Conservation (phyloP, 2,329 filamentous ascomycete genomes). For the Talaromyces islandicus region DNA sequence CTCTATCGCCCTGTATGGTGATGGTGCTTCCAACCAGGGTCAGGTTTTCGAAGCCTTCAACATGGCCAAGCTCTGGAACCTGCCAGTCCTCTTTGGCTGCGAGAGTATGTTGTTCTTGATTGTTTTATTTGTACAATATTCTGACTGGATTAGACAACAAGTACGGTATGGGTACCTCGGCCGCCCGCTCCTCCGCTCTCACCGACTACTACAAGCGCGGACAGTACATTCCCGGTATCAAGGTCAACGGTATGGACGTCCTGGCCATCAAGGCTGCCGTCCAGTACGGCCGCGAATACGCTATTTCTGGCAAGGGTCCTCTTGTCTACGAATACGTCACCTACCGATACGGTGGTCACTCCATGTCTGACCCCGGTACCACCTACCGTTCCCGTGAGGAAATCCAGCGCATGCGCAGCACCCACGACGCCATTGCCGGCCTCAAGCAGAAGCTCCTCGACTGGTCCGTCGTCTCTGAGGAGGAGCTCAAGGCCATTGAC, state of each 20-base stretch:
- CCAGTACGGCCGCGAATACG: slow-evolving; percentile 87
- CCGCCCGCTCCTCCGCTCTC: slow-evolving; percentile 85
- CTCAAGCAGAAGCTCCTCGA: slow-evolving; percentile 97
- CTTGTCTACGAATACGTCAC: slow-evolving; percentile 98
- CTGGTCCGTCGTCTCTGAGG: slow-evolving; percentile 85
- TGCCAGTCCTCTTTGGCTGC: slow-evolving; percentile 92
- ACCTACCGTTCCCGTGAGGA: slow-evolving; percentile 99
- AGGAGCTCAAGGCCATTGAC: slow-evolving; percentile 93
- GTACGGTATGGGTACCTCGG: slow-evolving; percentile 98
- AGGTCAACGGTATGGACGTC: slow-evolving; percentile 99
- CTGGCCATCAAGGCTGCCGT: slow-evolving; percentile 96
- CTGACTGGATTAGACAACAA: slow-evolving; percentile 74
- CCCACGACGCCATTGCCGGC: slow-evolving; percentile 95
- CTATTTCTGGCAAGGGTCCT: slow-evolving; percentile 75
- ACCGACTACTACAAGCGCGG: slow-evolving; percentile 99
- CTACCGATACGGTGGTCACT: slow-evolving; percentile 98
- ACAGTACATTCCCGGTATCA: slow-evolving; percentile 98
- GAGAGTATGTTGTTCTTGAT: slow-evolving; percentile 66
- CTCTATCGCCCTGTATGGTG: slow-evolving; percentile 87
- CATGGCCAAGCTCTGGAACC: slow-evolving; percentile 99
- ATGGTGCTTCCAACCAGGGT: slow-evolving; percentile 97
- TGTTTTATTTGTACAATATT: background rate
- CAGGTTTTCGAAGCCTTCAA: slow-evolving; percentile 99
- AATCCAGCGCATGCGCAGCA: slow-evolving; percentile 98
- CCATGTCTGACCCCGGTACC: slow-evolving; percentile 98